Evolutionary conservation across 2,329 filamentous ascomycete genomes (phyloP).

Genomic region (Xylaria digitata): DNA sequence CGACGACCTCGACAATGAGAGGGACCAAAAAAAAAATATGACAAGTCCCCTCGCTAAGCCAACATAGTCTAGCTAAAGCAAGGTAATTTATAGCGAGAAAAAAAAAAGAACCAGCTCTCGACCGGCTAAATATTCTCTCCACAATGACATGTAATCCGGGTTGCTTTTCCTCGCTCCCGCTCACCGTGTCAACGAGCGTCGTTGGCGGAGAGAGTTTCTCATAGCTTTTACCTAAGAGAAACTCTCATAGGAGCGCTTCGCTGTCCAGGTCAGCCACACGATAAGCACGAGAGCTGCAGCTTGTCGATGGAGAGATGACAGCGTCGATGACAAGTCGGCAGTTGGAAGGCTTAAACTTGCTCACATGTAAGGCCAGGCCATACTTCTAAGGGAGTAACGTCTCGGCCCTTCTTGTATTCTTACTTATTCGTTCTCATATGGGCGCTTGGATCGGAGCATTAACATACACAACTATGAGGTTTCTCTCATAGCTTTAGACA

Average conservation of each 20-base stretch:
- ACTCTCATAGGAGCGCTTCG: slow-evolving; percentile 25
- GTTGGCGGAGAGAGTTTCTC: slow-evolving; percentile 4
- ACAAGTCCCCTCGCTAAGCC: slow-evolving; percentile 1
- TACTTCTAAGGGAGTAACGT: background rate
- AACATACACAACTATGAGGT: background rate
- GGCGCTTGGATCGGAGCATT: background rate
- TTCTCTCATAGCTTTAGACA: background rate
- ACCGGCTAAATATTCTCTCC: slow-evolving; percentile 31
- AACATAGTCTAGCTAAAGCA: background rate
- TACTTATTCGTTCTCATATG: background rate
- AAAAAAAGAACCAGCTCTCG: slow-evolving; percentile 9
- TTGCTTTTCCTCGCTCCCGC: slow-evolving; percentile 1
- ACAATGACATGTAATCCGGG: background rate
- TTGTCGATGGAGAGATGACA: slow-evolving; percentile 9
- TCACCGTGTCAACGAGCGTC: background rate
- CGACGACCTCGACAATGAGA: background rate
- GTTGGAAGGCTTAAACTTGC: slow-evolving; percentile 23
- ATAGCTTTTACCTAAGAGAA: slow-evolving; percentile 31
- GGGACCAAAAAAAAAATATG: background rate
- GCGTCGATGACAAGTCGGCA: slow-evolving; percentile 12
- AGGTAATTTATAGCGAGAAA: background rate
- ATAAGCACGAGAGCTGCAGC: background rate
- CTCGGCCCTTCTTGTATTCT: no score
- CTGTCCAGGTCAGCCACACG: background rate
- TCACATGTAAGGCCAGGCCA: background rate